Evolutionary conservation across 2,329 filamentous ascomycete genomes (phyloP), one percentile per base, ranked within the genome.

Genomic region (Claviceps lovelessii): DNA sequence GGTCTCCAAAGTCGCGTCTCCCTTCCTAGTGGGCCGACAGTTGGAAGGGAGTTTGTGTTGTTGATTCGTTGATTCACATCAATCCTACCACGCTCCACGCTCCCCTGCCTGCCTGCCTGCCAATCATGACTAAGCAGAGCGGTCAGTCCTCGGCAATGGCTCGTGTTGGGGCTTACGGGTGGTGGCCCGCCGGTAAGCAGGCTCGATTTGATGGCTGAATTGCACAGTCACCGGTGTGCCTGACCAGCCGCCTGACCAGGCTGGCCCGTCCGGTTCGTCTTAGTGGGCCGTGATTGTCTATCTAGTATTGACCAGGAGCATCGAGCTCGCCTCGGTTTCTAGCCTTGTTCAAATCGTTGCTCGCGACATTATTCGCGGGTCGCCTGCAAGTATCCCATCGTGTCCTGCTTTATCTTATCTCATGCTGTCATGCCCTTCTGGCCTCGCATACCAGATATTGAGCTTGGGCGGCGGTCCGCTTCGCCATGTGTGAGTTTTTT

Each of bases 401-500:
- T 35, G 5, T 35, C 33, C 33, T 35, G 9, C 33, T 8, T 19
- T 13, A 39, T 39, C 37, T n/a, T 31, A 31, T 52, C 23, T 37
- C 23, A 46, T 51, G 42, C 41, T 57, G 54, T 49, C 39, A 57
- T 58, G 55, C 50, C 52, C 44, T 29, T 44, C 31, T 55, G 54
- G 56, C 54, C 58, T 55, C 56, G 54, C 56, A 60, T 58, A 60
- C 56, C 55, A 55, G 52, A 51, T 51, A 57, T 53, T 56, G 58
- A 57, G 59, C 44, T 57, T 60, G 57, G 56, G 60, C 58, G 55
- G 55, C 49, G 59, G 61, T 60, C 58, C 55, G 57, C 56, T 59
- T 60, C 54, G 61, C 62, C 56, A 64, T 64, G 62, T 60, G 62
- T 64, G 54, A 61, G 61, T 55, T 42, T 44, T 33, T 58, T 41